Evolutionary conservation across 768 basidiomycete genomes (phyloP).

Genomic region (Crassisporium funariophilum): DNA sequence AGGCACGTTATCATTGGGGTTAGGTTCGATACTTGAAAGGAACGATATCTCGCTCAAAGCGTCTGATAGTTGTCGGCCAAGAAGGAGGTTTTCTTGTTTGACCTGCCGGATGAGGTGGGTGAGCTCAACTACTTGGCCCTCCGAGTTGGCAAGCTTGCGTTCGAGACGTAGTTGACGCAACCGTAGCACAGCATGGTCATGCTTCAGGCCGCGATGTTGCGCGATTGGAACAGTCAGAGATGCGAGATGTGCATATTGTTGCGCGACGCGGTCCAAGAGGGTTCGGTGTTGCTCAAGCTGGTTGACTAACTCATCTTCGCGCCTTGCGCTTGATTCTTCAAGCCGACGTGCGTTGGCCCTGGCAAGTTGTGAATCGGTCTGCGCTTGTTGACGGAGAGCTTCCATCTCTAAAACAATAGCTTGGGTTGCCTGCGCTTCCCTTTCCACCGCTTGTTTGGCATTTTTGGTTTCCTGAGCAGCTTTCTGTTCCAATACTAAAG

Average conservation of each 20-base stretch:
- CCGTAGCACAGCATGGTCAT: constrained; percentile 39
- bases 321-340: constrained; percentile 32
- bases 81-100: constrained; percentile 51
- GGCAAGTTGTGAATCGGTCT: constrained; percentile 37
- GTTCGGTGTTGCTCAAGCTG: constrained; percentile 54
- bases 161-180: constrained; percentile 53
- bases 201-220: constrained; percentile 40
- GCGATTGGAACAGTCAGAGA: constrained; percentile 41
- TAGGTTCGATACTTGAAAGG: constrained; percentile 11
- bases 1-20: not conserved
- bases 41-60: constrained; percentile 35
- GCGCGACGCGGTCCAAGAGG: constrained; percentile 48
- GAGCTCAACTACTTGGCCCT: constrained; percentile 67
- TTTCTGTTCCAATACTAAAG: too few relatives aligned
- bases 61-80: constrained; percentile 38
- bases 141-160: constrained; percentile 68
- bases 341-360: constrained; percentile 32
- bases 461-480: constrained; percentile 47
- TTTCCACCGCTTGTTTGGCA: constrained; percentile 52
- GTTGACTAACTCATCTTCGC: constrained; percentile 46
- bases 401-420: constrained; percentile 36
- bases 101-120: constrained; percentile 61
- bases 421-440: too few relatives aligned
- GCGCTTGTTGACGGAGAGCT: constrained; percentile 36
- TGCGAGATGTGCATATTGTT: constrained; percentile 57